Conservation (phyloP, 345 rosid species). For the Lenwebbia sp. region DNA sequence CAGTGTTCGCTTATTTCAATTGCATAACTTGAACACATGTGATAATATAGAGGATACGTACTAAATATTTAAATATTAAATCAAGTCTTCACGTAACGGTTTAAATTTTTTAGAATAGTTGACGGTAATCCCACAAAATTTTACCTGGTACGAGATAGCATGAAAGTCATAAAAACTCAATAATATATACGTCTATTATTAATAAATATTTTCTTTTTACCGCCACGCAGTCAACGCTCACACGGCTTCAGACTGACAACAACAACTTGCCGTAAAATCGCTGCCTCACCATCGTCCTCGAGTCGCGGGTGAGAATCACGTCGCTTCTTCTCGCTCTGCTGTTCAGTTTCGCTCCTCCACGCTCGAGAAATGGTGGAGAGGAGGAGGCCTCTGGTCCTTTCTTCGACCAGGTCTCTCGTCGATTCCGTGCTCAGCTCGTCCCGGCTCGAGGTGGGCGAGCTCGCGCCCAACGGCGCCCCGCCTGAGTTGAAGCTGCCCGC, state of each 20-base stretch:
- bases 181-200: neutral
- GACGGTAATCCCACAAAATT: no score
- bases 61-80: no score
- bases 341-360: neutral
- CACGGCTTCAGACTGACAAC: neutral
- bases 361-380: constrained; percentile 42
- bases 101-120: no score
- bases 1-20: no score
- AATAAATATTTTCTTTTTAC: neutral
- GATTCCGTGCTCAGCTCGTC: constrained; percentile 42
- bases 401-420: constrained; percentile 63
- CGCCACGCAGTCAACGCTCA: neutral
- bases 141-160: no score
- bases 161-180: neutral
- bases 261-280: neutral
- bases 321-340: neutral
- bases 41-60: no score
- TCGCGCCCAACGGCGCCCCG: constrained; percentile 1
- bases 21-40: no score
- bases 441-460: constrained; percentile 1
- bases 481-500: constrained; percentile 27
- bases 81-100: no score
- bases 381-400: constrained; percentile 72
- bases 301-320: neutral
- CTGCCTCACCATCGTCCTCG: neutral